These are phyloP conservation scores for Tolypocladium tropicale DNA, from an alignment of 2,329 filamentous ascomycete genomes.

Conservation along the genomic window DNA sequence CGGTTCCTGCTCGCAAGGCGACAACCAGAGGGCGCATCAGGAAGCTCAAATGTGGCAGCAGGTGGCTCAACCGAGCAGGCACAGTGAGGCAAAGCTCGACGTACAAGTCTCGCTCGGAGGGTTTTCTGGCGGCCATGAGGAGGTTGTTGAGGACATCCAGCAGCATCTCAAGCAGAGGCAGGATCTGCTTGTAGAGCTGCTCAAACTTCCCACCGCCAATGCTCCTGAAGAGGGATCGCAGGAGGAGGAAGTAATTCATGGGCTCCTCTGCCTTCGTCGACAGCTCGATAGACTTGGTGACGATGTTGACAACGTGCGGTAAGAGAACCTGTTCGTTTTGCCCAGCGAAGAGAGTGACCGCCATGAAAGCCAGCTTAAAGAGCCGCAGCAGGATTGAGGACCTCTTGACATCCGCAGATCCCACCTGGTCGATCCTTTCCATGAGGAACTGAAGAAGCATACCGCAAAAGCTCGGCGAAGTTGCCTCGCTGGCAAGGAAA, in stretches of 20 bases:
- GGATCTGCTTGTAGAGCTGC: slow-evolving; percentile 94
- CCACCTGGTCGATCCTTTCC: slow-evolving; percentile 91
- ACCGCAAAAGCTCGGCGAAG: slow-evolving; percentile 91
- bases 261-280: slow-evolving; percentile 94
- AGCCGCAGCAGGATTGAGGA: slow-evolving; percentile 86
- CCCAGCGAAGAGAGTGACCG: slow-evolving; percentile 85
- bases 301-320: slow-evolving; percentile 93
- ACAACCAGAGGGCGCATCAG: slow-evolving; percentile 97
- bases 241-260: slow-evolving; percentile 94
- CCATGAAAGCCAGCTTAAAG: slow-evolving; percentile 99
- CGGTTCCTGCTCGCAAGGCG: slow-evolving; percentile 79
- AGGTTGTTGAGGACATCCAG: slow-evolving; percentile 95
- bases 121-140: slow-evolving; percentile 80
- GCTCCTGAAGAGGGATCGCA: slow-evolving; percentile 87
- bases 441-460: slow-evolving; percentile 98
- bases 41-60: slow-evolving; percentile 90
- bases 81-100: slow-evolving; percentile 96
- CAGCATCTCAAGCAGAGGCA: slow-evolving; percentile 93
- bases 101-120: slow-evolving; percentile 85
- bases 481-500: slow-evolving; percentile 96
- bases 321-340: slow-evolving; percentile 95
- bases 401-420: slow-evolving; percentile 82
- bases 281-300: slow-evolving; percentile 92
- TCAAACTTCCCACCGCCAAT: slow-evolving; percentile 97
- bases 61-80: slow-evolving; percentile 83